Percentiles rank a stretch among this genome's conserved stretches.
These are phyloP conservation scores for Peziza echinospora DNA, from an alignment of 495 filamentous ascomycete species.

Conservation along the genomic window DNA sequence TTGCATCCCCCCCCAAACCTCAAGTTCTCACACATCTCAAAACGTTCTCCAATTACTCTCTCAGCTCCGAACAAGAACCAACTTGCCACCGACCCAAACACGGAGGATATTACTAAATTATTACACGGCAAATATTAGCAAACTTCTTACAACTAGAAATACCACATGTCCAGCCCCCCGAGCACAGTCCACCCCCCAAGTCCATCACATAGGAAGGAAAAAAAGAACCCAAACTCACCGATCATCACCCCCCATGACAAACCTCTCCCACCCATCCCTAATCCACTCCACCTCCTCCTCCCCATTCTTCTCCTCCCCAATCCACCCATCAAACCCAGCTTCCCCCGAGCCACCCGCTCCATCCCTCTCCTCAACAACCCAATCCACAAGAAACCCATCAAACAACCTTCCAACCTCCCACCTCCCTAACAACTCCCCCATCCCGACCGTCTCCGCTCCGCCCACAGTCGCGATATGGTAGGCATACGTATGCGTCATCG, in stretches of 20 bases:
- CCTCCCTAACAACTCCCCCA: slow-evolving; percentile 31
- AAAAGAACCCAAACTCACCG: no score
- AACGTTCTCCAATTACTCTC: no score
- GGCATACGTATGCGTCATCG: slow-evolving; percentile 29
- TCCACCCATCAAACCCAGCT: slow-evolving; percentile 29
- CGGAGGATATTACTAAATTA: no score
- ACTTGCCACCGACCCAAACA: no score
- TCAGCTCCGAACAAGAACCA: no score
- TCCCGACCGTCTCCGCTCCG: slow-evolving; percentile 37
- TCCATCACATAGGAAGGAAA: no score
- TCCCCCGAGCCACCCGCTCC: slow-evolving; percentile 31
- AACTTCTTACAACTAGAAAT: no score
- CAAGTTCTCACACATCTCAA: no score
- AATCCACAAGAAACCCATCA: slow-evolving; percentile 38
- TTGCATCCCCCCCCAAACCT: no score
- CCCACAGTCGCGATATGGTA: slow-evolving; percentile 43
- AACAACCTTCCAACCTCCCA: slow-evolving; percentile 42
- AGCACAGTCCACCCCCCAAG: no score
- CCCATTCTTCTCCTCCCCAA: neutral
- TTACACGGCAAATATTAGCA: no score
- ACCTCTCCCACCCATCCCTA: neutral
- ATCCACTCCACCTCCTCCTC: neutral
- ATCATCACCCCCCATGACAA: neutral
- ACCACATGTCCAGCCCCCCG: no score
- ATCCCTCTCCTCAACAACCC: slow-evolving; percentile 19